Evolutionary conservation across 352 stramenopile genomes (phyloP).

Genomic region (Phytophthora kernoviae): DNA sequence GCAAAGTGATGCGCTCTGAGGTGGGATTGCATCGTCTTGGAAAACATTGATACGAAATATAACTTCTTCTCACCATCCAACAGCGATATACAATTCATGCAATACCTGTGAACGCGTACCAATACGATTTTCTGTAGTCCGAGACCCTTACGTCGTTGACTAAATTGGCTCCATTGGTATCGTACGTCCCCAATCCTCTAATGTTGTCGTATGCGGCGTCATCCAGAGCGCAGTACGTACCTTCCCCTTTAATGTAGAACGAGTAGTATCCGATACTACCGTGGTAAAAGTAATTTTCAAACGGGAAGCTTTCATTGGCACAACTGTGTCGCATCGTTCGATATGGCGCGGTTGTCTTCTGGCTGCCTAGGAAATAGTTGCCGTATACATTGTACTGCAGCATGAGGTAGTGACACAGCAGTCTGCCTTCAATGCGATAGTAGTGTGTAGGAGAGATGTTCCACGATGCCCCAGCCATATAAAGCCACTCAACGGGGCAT

Average conservation of each 20-base stretch:
- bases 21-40: background rate
- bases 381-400: slow-evolving; percentile 16
- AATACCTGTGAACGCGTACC: slow-evolving; percentile 1
- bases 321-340: slow-evolving; percentile 1
- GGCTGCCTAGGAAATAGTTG: slow-evolving; percentile 3
- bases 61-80: slow-evolving; percentile 12
- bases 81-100: slow-evolving; percentile 9
- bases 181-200: slow-evolving; percentile 7
- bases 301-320: slow-evolving; percentile 7
- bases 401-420: slow-evolving; percentile 17
- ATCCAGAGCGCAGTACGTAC: slow-evolving; percentile 2
- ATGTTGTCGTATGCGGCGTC: slow-evolving; percentile 12
- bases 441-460: slow-evolving; percentile 13
- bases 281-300: slow-evolving; percentile 18
- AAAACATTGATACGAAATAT: slow-evolving; percentile 2
- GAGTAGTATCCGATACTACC: slow-evolving; percentile 17
- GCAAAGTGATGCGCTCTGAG: background rate
- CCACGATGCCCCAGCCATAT: slow-evolving; percentile 11
- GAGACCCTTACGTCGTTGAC: background rate
- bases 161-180: background rate
- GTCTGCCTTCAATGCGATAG: background rate
- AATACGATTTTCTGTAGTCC: slow-evolving; percentile 5
- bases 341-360: slow-evolving; percentile 1
- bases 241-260: slow-evolving; percentile 14
- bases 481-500: slow-evolving; percentile 8